Evolutionary conservation across 192 early-diverging fungal genomes (phyloP).

Genomic region (Fimicolochytrium jonesii): DNA sequence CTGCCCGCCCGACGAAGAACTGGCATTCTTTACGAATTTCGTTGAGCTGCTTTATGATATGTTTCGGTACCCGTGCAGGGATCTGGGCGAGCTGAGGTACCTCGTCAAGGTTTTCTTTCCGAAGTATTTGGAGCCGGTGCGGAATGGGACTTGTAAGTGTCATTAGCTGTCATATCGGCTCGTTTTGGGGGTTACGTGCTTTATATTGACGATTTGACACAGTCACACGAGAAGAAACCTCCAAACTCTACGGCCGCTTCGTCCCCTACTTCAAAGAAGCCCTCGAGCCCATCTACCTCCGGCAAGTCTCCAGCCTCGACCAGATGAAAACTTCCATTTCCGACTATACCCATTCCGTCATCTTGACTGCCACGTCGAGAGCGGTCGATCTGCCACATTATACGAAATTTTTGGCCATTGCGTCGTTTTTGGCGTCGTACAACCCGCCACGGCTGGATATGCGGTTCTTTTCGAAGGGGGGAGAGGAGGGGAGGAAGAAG

Average conservation of each 20-base stretch:
- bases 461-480: conserved; percentile 73
- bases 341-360: neutral
- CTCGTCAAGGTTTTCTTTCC: conserved; percentile 77
- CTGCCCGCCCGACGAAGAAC: conserved; percentile 58
- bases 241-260: conserved; percentile 70
- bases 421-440: conserved; percentile 88
- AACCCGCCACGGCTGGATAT: conserved; percentile 84
- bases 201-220: neutral
- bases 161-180: neutral
- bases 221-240: conserved; percentile 61
- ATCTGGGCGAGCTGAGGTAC: conserved; percentile 84
- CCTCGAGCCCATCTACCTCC: conserved; percentile 79
- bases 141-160: conserved; percentile 59
- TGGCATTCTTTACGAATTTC: conserved; percentile 66
- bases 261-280: conserved; percentile 79
- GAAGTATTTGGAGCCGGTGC: conserved; percentile 83
- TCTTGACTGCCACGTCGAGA: neutral
- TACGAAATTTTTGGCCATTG: conserved; percentile 85
- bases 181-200: neutral
- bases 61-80: conserved; percentile 72
- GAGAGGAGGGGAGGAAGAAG: conserved; percentile 31
- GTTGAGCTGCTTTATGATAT: conserved; percentile 77
- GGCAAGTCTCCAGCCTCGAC: conserved; percentile 88
- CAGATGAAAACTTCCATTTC: too few species aligned
- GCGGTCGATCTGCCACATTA: conserved; percentile 73